Base-by-base conservation (phyloP, 2,329 filamentous ascomycete genomes). In the Xylaria sp. region DNA sequence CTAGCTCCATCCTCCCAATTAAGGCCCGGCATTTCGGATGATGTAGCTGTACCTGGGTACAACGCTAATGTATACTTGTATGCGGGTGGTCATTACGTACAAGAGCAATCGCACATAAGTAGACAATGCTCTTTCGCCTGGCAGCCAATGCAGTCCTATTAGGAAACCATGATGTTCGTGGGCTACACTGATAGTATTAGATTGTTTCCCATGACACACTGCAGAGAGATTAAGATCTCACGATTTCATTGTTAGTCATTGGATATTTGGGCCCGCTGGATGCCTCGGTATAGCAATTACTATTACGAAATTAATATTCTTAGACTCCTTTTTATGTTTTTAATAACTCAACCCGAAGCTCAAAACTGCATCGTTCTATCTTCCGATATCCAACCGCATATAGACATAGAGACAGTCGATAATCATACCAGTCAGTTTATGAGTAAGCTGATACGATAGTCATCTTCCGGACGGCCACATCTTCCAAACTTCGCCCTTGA, bases 401-500 rank as follows among this genome's bases (percentile, higher is more conserved):
- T 40, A 36, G 65, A 10, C 51, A n/a, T 44, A n/a, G 31, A 36
- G 65, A 10, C 38, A 38, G 31, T 40, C 60, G 60, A 64, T 56
- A 59, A 20, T 56, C 31, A 20, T 20, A 33, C 59, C 59, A 44
- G 4, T n/a, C 13, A 53, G 36, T 26, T 9, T 33, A 31, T 23
- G 40, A 20, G 40, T 67, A 67, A 68, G 66, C 66, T 68, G 61
- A 68, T 33, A 23, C 49, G 23, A 20, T 15, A 9, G 33, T 42
- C 4, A 17, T 31, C 15, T 42, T 26, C 17, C 3, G 20, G 20
- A 15, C 40, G 40, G 33, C 17, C 20, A 17, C n/a, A 26, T 51
- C 15, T 38, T 60, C 36, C 20, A 17, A 36, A 36, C 28, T 20
- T 33, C 20, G 5, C 13, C 9, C 23, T 65, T 26, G 17, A 51